Conservation (phyloP, 176 grass and related monocot species). For the Olyra latifolia region DNA sequence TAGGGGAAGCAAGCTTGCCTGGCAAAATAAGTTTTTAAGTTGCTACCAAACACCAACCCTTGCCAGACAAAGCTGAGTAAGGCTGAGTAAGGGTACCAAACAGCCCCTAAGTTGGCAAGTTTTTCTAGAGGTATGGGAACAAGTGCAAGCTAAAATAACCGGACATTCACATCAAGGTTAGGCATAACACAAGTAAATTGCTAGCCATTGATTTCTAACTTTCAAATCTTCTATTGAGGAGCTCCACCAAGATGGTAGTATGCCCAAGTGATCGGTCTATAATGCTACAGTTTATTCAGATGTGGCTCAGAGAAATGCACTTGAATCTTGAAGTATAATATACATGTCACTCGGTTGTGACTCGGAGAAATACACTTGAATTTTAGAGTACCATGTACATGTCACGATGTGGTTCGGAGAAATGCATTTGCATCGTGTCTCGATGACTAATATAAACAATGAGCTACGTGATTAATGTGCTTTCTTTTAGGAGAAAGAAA, state of each 20-base stretch:
- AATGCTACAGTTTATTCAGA: not conserved
- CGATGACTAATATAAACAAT: not conserved
- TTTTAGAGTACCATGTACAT: no score
- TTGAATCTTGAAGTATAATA: no score
- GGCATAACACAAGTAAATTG: not conserved
- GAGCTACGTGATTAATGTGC: not conserved
- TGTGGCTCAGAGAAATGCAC: not conserved
- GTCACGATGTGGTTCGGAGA: not conserved
- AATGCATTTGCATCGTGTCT: not conserved
- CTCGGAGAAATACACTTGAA: not conserved
- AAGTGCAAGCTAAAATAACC: constrained; percentile 24
- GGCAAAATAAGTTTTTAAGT: no score
- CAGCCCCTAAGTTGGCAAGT: not conserved
- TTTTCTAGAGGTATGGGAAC: not conserved
- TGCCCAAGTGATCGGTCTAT: not conserved
- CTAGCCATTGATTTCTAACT: not conserved
- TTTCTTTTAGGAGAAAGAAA: not conserved
- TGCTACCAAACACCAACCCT: no score
- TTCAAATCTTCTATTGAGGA: not conserved
- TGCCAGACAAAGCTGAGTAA: no score
- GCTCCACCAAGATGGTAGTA: not conserved
- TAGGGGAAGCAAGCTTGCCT: no score
- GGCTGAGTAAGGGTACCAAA: no score
- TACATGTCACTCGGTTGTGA: no score
- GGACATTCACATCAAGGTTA: constrained; percentile 16